Conservation (phyloP, 306 rosid genomes). For the Dicorynia guianensis region DNA sequence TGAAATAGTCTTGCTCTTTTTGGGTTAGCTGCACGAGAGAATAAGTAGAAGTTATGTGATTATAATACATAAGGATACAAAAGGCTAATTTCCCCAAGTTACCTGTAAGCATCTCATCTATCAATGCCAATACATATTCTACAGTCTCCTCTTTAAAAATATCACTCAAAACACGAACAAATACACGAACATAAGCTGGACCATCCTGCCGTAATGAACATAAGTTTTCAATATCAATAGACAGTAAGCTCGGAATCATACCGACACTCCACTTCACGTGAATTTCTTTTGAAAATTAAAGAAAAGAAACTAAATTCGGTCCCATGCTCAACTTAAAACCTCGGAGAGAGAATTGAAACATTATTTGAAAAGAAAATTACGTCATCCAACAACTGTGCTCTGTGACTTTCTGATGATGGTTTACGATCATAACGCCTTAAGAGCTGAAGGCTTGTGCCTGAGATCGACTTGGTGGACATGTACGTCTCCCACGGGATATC, state of each 20-base stretch:
- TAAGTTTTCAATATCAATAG: constrained; percentile 32
- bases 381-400: constrained; percentile 91
- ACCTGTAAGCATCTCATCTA: constrained; percentile 95
- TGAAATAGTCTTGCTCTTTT: constrained; percentile 91
- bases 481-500: constrained; percentile 99
- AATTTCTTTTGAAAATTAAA: neutral
- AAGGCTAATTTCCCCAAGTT: constrained; percentile 32
- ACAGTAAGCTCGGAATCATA: constrained; percentile 27
- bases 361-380: constrained; percentile 45
- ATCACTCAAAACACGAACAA: constrained; percentile 81
- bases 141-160: constrained; percentile 94
- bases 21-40: constrained; percentile 73
- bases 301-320: constrained; percentile 5
- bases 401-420: constrained; percentile 76
- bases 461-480: constrained; percentile 92
- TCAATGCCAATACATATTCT: constrained; percentile 85
- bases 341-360: neutral
- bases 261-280: constrained; percentile 13
- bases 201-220: constrained; percentile 75
- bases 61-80: neutral
- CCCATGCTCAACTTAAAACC: constrained; percentile 7
- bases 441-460: constrained; percentile 93
- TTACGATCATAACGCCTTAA: constrained; percentile 89
- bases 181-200: constrained; percentile 85
- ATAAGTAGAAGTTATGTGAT: constrained; percentile 34